A percentile compares a stretch with the other conserved stretches of the same genome.
These are phyloP conservation scores for Solanum chacoense DNA, from an alignment of 305 asterid species.

Conservation along the genomic window DNA sequence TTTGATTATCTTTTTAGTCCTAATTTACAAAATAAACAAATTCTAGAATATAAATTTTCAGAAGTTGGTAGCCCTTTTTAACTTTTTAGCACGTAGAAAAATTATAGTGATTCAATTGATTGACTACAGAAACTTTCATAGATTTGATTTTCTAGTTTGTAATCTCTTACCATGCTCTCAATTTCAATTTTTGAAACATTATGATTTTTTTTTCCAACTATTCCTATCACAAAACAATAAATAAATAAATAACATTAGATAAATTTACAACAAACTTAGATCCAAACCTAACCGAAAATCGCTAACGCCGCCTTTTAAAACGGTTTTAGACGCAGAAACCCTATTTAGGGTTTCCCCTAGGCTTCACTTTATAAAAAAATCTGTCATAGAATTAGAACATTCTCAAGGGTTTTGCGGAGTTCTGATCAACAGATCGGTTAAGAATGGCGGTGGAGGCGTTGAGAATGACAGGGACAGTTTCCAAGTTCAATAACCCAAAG, in stretches of 20 bases:
- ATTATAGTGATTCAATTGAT: too few species aligned
- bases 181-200: background rate
- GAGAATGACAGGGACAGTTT: constrained; percentile 49
- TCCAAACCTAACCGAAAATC: background rate
- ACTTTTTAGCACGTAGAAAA: too few species aligned
- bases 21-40: background rate
- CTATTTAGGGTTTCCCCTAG: background rate
- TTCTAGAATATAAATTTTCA: too few species aligned
- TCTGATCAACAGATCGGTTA: background rate
- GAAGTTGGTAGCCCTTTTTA: too few species aligned
- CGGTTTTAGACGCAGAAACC: background rate
- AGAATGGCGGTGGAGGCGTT: constrained; percentile 53
- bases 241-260: background rate
- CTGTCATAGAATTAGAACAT: background rate
- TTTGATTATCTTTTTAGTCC: background rate
- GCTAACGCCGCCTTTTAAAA: background rate
- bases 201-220: background rate
- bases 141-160: background rate
- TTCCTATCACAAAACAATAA: background rate
- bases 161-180: background rate
- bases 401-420: background rate
- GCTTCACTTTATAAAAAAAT: background rate
- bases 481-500: constrained; percentile 46
- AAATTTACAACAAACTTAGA: background rate
- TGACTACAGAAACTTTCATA: too few species aligned